Percentiles rank a stretch among this genome's conserved stretches.
phyloP scores from a whole-genome alignment of 2,329 filamentous ascomycete genomes.

The Pseudogymnoascus sp. region DNA sequence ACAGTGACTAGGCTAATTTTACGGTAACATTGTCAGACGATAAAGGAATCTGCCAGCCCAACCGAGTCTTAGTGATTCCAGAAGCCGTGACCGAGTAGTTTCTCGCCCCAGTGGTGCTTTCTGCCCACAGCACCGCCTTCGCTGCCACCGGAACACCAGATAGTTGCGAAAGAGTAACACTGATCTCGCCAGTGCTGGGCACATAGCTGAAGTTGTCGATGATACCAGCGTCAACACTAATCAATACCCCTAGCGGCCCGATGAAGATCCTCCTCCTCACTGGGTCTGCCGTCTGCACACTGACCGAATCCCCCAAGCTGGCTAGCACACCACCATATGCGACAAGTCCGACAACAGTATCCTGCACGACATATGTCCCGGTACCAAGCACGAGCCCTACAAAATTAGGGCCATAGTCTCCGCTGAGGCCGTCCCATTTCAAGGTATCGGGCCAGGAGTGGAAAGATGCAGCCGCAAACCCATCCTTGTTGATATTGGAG shows the following conservation, averaged over 20 bases:
- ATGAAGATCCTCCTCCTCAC: slow-evolving; percentile 43
- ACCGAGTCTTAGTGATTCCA: background rate
- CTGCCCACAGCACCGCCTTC: background rate
- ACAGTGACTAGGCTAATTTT: background rate
- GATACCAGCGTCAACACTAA: slow-evolving; percentile 38
- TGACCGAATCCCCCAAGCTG: slow-evolving; percentile 21
- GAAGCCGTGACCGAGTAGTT: background rate
- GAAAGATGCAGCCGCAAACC: slow-evolving; percentile 48
- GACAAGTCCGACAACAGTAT: slow-evolving; percentile 39
- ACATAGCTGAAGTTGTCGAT: slow-evolving; percentile 34
- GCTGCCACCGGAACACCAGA: background rate
- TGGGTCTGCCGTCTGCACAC: slow-evolving; percentile 38
- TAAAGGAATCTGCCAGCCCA: background rate
- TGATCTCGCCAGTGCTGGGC: background rate
- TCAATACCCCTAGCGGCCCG: slow-evolving; percentile 36
- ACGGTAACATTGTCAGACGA: background rate
- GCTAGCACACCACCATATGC: slow-evolving; percentile 42
- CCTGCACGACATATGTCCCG: slow-evolving; percentile 42
- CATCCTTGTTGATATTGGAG: slow-evolving; percentile 48
- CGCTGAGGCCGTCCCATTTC: slow-evolving; percentile 48
- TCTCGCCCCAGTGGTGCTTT: background rate
- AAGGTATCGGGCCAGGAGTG: slow-evolving; percentile 50
- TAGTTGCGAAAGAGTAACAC: background rate
- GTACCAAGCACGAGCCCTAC: slow-evolving; percentile 44
- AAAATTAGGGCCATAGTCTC: slow-evolving; percentile 49